These are phyloP conservation scores for Aspergillus unguis DNA, from an alignment of 2,329 filamentous ascomycete genomes.

Conservation along the genomic window DNA sequence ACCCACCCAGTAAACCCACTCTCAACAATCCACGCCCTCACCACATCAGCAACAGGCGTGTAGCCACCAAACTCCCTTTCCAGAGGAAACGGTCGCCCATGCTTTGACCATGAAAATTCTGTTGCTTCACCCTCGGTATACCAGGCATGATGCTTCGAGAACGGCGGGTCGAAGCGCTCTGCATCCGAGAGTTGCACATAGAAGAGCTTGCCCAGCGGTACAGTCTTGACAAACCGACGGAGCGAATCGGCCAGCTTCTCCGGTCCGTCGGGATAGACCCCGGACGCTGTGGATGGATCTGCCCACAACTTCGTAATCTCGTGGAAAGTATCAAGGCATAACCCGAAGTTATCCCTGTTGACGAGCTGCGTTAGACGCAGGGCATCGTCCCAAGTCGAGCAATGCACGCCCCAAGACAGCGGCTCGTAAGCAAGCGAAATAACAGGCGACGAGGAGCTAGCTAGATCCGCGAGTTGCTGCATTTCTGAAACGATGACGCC, in stretches of 20 bases:
- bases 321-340: slow-evolving; percentile 40
- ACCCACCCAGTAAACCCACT: slow-evolving; percentile 32
- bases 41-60: slow-evolving; percentile 28
- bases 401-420: slow-evolving; percentile 32
- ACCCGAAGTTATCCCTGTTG: slow-evolving; percentile 34
- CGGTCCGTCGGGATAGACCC: slow-evolving; percentile 23
- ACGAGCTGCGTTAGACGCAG: slow-evolving; percentile 27
- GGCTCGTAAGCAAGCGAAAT: slow-evolving; percentile 36
- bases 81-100: slow-evolving; percentile 32
- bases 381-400: slow-evolving; percentile 33
- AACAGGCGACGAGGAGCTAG: slow-evolving; percentile 16
- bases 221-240: slow-evolving; percentile 15
- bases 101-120: slow-evolving; percentile 30
- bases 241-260: slow-evolving; percentile 24
- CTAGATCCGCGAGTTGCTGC: slow-evolving; percentile 28
- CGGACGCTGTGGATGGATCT: slow-evolving; percentile 22
- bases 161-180: slow-evolving; percentile 31
- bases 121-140: slow-evolving; percentile 27
- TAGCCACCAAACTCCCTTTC: slow-evolving; percentile 27
- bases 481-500: slow-evolving; percentile 29
- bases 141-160: slow-evolving; percentile 29
- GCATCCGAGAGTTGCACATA: slow-evolving; percentile 38
- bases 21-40: slow-evolving; percentile 27
- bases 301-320: slow-evolving; percentile 33
- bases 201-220: slow-evolving; percentile 31